Percentiles rank a stretch among this genome's conserved stretches.
These are phyloP conservation scores for Ceratobasidium sp. DNA, from an alignment of 1,284 basidiomycete species.

Conservation along the genomic window DNA sequence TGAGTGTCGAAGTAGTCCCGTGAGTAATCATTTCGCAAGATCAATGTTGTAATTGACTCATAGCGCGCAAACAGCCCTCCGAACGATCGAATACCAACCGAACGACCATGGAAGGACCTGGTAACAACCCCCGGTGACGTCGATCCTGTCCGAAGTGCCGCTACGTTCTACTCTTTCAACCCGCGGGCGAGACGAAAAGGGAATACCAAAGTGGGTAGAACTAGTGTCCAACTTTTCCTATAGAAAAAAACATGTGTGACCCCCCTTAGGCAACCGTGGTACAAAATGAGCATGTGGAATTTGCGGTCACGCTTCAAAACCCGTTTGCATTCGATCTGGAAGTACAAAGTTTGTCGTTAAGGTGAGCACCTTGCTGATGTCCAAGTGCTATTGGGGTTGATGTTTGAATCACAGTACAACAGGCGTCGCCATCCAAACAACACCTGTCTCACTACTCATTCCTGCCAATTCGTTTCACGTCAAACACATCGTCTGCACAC, in stretches of 20 bases:
- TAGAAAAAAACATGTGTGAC: slow-evolving; percentile 41
- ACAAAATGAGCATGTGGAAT: slow-evolving; percentile 82
- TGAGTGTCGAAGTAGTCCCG: slow-evolving; percentile 80
- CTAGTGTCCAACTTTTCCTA: slow-evolving; percentile 7
- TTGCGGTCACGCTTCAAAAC: slow-evolving; percentile 86
- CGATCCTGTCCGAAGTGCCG: slow-evolving; percentile 45
- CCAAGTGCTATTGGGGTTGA: slow-evolving; percentile 15
- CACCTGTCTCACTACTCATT: slow-evolving; percentile 66
- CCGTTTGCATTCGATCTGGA: slow-evolving; percentile 92
- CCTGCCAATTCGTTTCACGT: slow-evolving; percentile 79
- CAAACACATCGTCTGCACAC: slow-evolving; percentile 73
- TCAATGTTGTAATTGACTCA: background rate
- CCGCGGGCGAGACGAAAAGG: slow-evolving; percentile 50
- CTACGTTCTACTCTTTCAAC: slow-evolving; percentile 34
- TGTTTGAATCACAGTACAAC: slow-evolving; percentile 64
- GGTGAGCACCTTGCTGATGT: slow-evolving; percentile 57
- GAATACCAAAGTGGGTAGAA: slow-evolving; percentile 62
- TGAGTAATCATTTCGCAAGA: slow-evolving; percentile 52
- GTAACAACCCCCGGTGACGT: slow-evolving; percentile 35
- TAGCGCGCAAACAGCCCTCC: slow-evolving; percentile 49
- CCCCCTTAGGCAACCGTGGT: slow-evolving; percentile 70
- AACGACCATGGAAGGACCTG: slow-evolving; percentile 60
- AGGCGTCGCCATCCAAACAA: slow-evolving; percentile 77
- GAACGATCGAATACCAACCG: slow-evolving; percentile 70
- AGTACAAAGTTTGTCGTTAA: slow-evolving; percentile 77